A percentile compares a stretch with the other conserved stretches of the same genome.
Evolutionary conservation across 2,329 filamentous ascomycete species (phyloP).

Genomic region (Bipolaris gigantea): DNA sequence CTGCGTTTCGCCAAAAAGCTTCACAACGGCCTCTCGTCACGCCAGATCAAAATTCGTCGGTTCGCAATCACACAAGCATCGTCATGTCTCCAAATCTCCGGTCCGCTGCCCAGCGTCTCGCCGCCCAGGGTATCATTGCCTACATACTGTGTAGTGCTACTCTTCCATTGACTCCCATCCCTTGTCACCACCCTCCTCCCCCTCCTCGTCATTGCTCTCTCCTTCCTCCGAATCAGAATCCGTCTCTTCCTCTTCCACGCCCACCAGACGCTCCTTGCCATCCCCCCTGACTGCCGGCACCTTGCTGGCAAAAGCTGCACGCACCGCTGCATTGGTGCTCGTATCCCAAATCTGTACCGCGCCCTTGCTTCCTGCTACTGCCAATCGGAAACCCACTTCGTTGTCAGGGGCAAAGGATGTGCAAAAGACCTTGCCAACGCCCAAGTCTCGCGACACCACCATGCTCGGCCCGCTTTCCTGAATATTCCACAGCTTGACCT

Average conservation of each 20-base stretch:
- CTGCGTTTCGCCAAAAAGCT: constrained; percentile 2
- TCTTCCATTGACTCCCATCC: constrained; percentile 49
- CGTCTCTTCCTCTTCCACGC: constrained; percentile 66
- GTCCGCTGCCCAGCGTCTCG: neutral
- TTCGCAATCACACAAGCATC: neutral
- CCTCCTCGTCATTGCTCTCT: constrained; percentile 49
- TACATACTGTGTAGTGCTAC: constrained; percentile 27
- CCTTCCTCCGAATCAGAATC: constrained; percentile 62
- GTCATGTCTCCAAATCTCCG: neutral
- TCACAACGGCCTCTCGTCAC: neutral
- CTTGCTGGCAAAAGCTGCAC: constrained; percentile 77
- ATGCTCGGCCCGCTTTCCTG: constrained; percentile 78
- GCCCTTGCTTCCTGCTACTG: constrained; percentile 93
- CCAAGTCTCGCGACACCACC: constrained; percentile 88
- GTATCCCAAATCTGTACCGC: constrained; percentile 95
- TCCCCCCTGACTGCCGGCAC: constrained; percentile 63
- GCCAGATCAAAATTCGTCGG: neutral
- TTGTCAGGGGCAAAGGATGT: constrained; percentile 86
- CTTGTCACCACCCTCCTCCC: constrained; percentile 36
- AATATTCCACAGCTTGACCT: constrained; percentile 96
- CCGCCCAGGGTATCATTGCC: constrained; percentile 21
- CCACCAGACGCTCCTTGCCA: constrained; percentile 75
- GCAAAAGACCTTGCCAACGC: constrained; percentile 93
- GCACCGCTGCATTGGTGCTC: constrained; percentile 84
- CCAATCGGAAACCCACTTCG: constrained; percentile 87